Evolutionary conservation across 2,329 filamentous ascomycete genomes (phyloP).

Genomic region (Eutypa lata): DNA sequence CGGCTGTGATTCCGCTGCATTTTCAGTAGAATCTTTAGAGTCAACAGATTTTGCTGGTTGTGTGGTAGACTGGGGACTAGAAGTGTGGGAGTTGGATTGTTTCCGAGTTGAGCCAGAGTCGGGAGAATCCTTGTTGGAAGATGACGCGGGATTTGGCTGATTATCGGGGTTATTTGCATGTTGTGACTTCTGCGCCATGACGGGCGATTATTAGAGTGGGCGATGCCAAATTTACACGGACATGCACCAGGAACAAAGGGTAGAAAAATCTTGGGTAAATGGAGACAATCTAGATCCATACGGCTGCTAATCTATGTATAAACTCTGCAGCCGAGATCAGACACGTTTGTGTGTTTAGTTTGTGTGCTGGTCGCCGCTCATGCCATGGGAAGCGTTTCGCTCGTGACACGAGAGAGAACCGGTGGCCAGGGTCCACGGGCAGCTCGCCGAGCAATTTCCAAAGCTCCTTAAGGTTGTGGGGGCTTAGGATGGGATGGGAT

Average conservation of each 20-base stretch:
- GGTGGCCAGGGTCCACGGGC: constrained; percentile 17
- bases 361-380: constrained; percentile 18
- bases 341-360: constrained; percentile 7
- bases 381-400: constrained; percentile 19
- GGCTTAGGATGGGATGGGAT: constrained; percentile 10
- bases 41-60: constrained; percentile 18
- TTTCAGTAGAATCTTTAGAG: constrained; percentile 24
- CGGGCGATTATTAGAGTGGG: constrained; percentile 28
- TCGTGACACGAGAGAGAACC: constrained; percentile 18
- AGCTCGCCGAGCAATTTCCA: constrained; percentile 19
- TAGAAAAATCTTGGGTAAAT: constrained; percentile 19
- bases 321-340: constrained; percentile 16
- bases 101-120: constrained; percentile 26
- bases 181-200: constrained; percentile 32
- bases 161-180: constrained; percentile 27
- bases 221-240: constrained; percentile 16
- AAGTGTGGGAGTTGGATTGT: constrained; percentile 26
- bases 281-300: constrained; percentile 25
- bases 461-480: constrained; percentile 14
- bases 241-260: constrained; percentile 27
- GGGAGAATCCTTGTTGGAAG: constrained; percentile 26
- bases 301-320: constrained; percentile 21
- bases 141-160: constrained; percentile 33
- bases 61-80: constrained; percentile 23
- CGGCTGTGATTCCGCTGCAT: constrained; percentile 37